These are phyloP conservation scores for Carpinus fangiana DNA, from an alignment of 306 rosid species.

Conservation along the genomic window DNA sequence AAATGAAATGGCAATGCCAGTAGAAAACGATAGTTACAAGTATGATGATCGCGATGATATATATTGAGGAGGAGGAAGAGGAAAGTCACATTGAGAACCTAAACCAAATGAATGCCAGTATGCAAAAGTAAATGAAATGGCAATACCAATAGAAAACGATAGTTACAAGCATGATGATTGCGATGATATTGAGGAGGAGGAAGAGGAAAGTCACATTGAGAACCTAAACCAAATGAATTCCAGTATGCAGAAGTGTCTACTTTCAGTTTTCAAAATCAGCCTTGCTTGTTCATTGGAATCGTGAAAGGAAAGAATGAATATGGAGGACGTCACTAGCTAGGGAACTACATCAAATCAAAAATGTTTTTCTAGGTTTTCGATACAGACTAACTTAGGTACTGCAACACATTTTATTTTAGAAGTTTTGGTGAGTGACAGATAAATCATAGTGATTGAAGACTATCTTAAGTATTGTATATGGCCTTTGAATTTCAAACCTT, in stretches of 20 bases:
- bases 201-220: neutral
- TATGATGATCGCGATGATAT: neutral
- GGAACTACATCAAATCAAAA: slow-evolving; percentile 7
- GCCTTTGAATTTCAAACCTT: no score
- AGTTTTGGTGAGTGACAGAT: neutral
- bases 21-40: neutral
- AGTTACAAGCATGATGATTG: no score
- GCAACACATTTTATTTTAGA: neutral
- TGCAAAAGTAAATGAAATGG: slow-evolving; percentile 4
- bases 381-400: neutral
- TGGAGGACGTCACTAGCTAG: slow-evolving; percentile 22
- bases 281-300: slow-evolving; percentile 35
- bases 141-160: neutral
- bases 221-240: neutral
- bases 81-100: neutral
- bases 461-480: no score
- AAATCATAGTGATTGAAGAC: neutral
- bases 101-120: neutral
- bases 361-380: neutral
- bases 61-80: neutral
- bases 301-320: slow-evolving; percentile 32
- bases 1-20: neutral
- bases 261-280: slow-evolving; percentile 27
- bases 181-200: neutral
- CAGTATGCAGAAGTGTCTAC: slow-evolving; percentile 20